phyloP scores from a whole-genome alignment of 1,284 basidiomycete genomes.

The Cystobasidiaceae sp. region DNA sequence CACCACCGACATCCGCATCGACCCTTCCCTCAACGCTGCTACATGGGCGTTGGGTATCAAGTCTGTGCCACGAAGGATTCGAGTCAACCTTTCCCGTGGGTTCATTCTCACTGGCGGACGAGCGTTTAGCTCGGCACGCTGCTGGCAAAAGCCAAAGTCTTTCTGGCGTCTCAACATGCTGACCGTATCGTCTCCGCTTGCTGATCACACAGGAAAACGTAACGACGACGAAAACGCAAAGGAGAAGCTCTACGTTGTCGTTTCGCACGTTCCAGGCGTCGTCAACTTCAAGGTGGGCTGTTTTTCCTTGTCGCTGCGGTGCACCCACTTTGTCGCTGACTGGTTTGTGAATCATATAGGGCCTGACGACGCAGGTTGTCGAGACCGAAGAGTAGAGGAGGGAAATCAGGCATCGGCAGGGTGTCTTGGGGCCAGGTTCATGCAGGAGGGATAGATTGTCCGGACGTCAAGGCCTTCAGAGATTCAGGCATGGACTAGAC shows the following conservation, averaged over 20 bases:
- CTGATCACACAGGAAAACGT: slow-evolving; percentile 59
- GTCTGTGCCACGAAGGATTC: slow-evolving; percentile 79
- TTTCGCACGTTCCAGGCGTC: slow-evolving; percentile 65
- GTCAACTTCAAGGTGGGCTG: slow-evolving; percentile 66
- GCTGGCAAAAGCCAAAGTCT: too few relatives aligned
- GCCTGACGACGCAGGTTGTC: slow-evolving; percentile 72
- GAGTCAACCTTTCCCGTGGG: slow-evolving; percentile 88
- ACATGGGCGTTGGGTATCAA: slow-evolving; percentile 86
- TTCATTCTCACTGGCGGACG: slow-evolving; percentile 28
- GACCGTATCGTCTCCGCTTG: not conserved
- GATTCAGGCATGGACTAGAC: too few relatives aligned
- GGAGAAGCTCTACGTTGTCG: slow-evolving; percentile 94
- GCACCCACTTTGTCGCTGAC: too few relatives aligned
- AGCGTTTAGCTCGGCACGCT: too few relatives aligned
- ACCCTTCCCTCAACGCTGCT: slow-evolving; percentile 89
- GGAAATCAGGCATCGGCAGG: too few relatives aligned
- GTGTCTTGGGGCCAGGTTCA: too few relatives aligned
- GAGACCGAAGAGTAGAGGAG: slow-evolving; percentile 53
- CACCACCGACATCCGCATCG: slow-evolving; percentile 81
- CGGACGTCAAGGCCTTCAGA: too few relatives aligned
- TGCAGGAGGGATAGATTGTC: too few relatives aligned
- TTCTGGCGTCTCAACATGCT: too few relatives aligned
- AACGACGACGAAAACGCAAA: slow-evolving; percentile 95
- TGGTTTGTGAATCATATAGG: too few relatives aligned
- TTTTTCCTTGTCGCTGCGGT: too few relatives aligned